Base-by-base conservation (phyloP, 2,329 filamentous ascomycete species). In the Myriosclerotinia duriaeana region DNA sequence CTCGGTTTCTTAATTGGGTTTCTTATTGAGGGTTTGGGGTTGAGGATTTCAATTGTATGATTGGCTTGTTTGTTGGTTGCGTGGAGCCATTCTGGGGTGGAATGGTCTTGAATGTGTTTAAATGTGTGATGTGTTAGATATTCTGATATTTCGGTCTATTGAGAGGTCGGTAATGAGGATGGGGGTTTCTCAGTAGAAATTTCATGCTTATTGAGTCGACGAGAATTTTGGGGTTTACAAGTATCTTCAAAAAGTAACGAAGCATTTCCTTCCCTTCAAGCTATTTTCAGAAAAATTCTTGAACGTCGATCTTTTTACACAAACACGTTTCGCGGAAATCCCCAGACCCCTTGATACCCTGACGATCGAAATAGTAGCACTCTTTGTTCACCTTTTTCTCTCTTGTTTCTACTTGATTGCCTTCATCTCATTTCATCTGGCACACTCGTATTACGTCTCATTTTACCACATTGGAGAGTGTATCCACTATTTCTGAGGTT, bases 21-120 rank as follows among this genome's bases (percentile, higher is more conserved):
- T 34, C 58, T 50, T 61, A 61, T 61, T 61, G 44, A 60, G 56
- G n/a, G 30, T 50, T 60, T 60, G 56, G 22, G 44, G 1, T 60
- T 60, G 56, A 38, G 44, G 1, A 20, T 61, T 61, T 44, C 50
- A 38, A 61, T n/a, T 26, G 44, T 0, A 14, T 5, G 22, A 4
- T 15, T 50, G 34, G 44, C 34, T 61, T 50, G 34, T 20, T 40
- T 40, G 3, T 17, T 17, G 0, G 3, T 12, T 11, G 7, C 2
- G 9, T 14, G 8, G 9, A 12, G 22, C 15, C 2, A 26, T 50
- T 50, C 3, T 40, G 30, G 1, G 8, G 14, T 26, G 2, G 7
- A 2, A 7, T 50, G 15, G 30, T 34, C 4, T 6, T 34, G 30
- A 5, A 34, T 6, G 48, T 5, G 48, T 52, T 6, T 34, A 4